Evolutionary conservation across 2,329 filamentous ascomycete species (phyloP), one percentile per base, ranked within the genome.

Genomic region (Calycina marina): DNA sequence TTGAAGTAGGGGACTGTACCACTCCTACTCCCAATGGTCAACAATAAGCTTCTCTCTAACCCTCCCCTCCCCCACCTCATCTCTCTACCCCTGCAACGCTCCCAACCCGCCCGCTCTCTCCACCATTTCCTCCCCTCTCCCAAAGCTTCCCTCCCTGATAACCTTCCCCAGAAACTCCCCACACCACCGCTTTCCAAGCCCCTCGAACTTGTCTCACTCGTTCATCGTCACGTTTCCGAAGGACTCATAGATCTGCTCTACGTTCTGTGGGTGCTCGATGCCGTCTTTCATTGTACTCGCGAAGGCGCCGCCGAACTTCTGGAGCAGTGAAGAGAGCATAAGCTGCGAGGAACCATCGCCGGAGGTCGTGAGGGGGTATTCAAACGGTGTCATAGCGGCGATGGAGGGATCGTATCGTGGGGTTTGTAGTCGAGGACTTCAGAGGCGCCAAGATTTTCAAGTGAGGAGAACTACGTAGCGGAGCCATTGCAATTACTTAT

Each of bases 191-290:
- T 29, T 17, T 9, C 9, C 9, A 29, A 29, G 17, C 14, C 17
- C 14, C 13, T 27, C 25, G 3, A 27, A 27, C 13, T 15, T 16
- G 5, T 14, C 10, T 5, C 16, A 12, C 13, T 15, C 14, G 9
- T 29, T 29, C 14, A 15, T 12, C 2, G 28, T 29, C 10, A 29
- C 28, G 10, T 16, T 29, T 11, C 14, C 13, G 17, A 29, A 18
- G 28, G 17, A 29, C 10, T 29, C 28, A 13, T 29, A 29, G 28
- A 29, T 17, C 9, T 12, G 6, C 14, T 29, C 28, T 17, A 29
- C 28, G 16, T 29, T 29, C 14, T 6, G 6, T 5, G 28, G 14
- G 9, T 15, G 13, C 14, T 29, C 10, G 6, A 29, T 12, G 13
- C 17, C 12, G 11, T 15, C 16, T 6, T 10, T 10, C 10, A 15